Conservation (phyloP, 2,329 filamentous ascomycete genomes). For the Colletotrichum euphorbiae region DNA sequence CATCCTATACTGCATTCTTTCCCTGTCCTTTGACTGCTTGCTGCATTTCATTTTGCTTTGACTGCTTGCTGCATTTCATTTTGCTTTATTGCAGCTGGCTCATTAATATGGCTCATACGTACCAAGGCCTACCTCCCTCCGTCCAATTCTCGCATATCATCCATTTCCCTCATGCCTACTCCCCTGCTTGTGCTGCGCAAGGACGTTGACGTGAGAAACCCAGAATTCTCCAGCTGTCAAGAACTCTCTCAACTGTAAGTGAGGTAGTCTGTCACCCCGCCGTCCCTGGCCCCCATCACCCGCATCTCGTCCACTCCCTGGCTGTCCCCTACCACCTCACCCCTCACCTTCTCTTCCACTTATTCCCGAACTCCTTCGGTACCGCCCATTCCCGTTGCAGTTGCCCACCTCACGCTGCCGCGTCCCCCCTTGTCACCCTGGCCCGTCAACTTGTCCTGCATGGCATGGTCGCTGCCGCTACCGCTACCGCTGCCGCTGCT, state of each 20-base stretch:
- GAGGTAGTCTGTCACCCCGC: constrained; percentile 29
- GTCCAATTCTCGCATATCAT: constrained; percentile 17
- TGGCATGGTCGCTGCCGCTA: neutral
- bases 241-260: constrained; percentile 33
- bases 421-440: constrained; percentile 6
- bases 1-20: neutral
- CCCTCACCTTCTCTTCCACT: constrained; percentile 20
- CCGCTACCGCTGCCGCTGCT: neutral
- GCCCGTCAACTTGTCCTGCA: neutral
- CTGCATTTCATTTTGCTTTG: neutral
- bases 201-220: constrained; percentile 19
- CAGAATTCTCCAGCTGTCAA: constrained; percentile 13
- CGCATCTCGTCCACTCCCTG: neutral
- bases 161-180: neutral
- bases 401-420: neutral
- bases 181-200: constrained; percentile 12
- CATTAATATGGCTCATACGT: too few relatives aligned
- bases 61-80: too few relatives aligned
- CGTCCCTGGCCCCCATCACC: neutral
- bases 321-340: neutral
- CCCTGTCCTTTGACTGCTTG: neutral
- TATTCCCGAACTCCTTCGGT: constrained; percentile 29
- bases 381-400: constrained; percentile 12
- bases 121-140: too few relatives aligned
- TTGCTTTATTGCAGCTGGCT: too few relatives aligned